Conservation (phyloP, 208 protist genomes). For the Acanthamoeba sp. region DNA sequence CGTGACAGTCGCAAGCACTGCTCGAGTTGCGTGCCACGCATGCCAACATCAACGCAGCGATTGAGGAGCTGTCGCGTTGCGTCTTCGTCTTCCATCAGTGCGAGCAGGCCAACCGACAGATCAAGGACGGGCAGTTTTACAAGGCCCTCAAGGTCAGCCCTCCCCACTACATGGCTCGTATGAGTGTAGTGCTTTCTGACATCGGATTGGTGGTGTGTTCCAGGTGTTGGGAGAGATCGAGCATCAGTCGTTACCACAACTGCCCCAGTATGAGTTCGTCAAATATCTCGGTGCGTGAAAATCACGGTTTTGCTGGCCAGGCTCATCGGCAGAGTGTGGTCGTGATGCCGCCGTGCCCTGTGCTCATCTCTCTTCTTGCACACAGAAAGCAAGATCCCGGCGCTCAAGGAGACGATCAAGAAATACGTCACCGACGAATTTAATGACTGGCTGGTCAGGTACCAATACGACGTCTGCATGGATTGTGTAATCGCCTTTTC, state of each 20-base stretch:
- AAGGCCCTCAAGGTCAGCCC: background rate
- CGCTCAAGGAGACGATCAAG: slow-evolving; percentile 51
- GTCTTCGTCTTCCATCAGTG: slow-evolving; percentile 45
- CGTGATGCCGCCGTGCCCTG: no score
- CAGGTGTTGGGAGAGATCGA: slow-evolving; percentile 6
- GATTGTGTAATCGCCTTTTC: background rate
- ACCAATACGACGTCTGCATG: no score
- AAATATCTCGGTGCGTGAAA: background rate
- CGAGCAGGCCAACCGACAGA: slow-evolving; percentile 56
- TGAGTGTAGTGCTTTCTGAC: background rate
- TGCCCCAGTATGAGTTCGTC: slow-evolving; percentile 14
- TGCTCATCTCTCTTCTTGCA: background rate
- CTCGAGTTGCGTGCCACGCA: slow-evolving; percentile 20
- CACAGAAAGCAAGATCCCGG: slow-evolving; percentile 41
- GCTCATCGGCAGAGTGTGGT: no score
- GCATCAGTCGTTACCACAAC: background rate
- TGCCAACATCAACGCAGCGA: slow-evolving; percentile 33
- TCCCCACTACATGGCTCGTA: background rate
- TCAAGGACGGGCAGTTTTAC: slow-evolving; percentile 36
- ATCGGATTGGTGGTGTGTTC: background rate
- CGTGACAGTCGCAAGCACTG: background rate
- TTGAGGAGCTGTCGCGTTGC: slow-evolving; percentile 40
- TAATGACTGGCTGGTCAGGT: slow-evolving; percentile 42
- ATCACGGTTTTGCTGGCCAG: no score
- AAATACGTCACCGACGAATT: slow-evolving; percentile 2